Percentiles rank a stretch among this genome's conserved stretches.
These are phyloP conservation scores for Didymella glomerata DNA, from an alignment of 2,329 filamentous ascomycete genomes.

Conservation along the genomic window DNA sequence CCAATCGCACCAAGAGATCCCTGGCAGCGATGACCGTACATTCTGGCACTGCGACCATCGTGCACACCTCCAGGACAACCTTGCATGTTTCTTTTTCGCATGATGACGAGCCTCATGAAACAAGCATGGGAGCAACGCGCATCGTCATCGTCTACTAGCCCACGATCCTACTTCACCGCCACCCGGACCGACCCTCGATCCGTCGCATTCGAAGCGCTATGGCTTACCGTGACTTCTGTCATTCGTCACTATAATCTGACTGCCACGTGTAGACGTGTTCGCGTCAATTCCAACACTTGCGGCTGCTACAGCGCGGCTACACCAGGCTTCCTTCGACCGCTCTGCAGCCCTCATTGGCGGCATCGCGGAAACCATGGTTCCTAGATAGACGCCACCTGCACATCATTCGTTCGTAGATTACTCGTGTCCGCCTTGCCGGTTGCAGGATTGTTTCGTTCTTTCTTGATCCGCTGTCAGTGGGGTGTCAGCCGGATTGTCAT, in stretches of 20 bases:
- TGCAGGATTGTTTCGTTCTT: slow-evolving; percentile 15
- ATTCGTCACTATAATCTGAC: slow-evolving; percentile 19
- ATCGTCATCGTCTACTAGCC: slow-evolving; percentile 4
- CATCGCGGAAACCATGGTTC: slow-evolving; percentile 14
- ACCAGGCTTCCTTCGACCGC: slow-evolving; percentile 4
- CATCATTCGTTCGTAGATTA: slow-evolving; percentile 26
- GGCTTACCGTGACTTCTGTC: not conserved
- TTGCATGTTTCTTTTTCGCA: not conserved
- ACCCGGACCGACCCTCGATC: slow-evolving; percentile 3
- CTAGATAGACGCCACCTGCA: slow-evolving; percentile 20
- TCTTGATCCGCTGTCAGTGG: not conserved
- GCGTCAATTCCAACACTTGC: slow-evolving; percentile 16
- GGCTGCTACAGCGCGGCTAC: slow-evolving; percentile 31
- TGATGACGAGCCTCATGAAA: not conserved
- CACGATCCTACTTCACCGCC: slow-evolving; percentile 10
- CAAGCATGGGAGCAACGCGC: slow-evolving; percentile 1
- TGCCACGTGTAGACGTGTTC: slow-evolving; percentile 29
- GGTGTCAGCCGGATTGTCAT: not conserved
- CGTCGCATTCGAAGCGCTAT: slow-evolving; percentile 9
- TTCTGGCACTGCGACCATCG: not conserved
- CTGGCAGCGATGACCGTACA: not conserved
- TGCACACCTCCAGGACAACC: not conserved
- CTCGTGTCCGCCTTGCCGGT: slow-evolving; percentile 18
- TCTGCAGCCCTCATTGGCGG: slow-evolving; percentile 27
- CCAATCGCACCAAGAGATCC: slow-evolving; percentile 13